Base-by-base conservation (phyloP, 2,329 filamentous ascomycete species). In the Curvularia verruculosa region DNA sequence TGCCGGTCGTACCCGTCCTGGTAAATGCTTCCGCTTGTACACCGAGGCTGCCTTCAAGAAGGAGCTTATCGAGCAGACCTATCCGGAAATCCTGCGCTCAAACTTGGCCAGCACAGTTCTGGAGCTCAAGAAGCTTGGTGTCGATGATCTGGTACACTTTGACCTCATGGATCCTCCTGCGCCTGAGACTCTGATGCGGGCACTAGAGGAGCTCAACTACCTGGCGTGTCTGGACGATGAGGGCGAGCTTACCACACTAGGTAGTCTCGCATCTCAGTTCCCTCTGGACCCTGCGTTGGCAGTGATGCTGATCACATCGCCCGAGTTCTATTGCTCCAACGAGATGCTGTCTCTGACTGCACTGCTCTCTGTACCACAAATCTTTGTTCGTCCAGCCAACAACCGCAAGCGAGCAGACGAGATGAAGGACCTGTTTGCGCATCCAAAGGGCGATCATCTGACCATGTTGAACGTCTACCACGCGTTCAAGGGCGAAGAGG, bases 81-180 rank as follows among this genome's bases (percentile, higher is more conserved):
- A 99, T 69, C 95, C 95, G 0, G 95, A 99, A 76, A 93, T 99
- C 73, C 84, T 99, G 50, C 88, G 92, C 24, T 98, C 94, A 29
- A 99, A 99, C 75, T 82, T 99, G 63, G 89, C 95, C 58, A 96
- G 92, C 69, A 99, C 95, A 0, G 95, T 99, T 1, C 81, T 99
- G 44, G 95, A 99, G 77, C 81, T 99, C 72, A 98, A 98, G 84
- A 98, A 99, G 80, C 88, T 99, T 37, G 95, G 95, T 43, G 88
- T 99, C 26, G 88, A 96, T 66, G 95, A 99, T 77, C 83, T 99
- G 48, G 95, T 99, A 10, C 95, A 99, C 79, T 99, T 99, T 73
- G 96, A 99, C 75, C 84, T 99, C 46, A 98, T 99, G 94, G 95
- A 99, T 69, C 95, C 95, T 23, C 95, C 95, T 0, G 94, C 96